Evolutionary conservation across 2,329 filamentous ascomycete species (phyloP).

Genomic region (Hansfordia pulvinata): DNA sequence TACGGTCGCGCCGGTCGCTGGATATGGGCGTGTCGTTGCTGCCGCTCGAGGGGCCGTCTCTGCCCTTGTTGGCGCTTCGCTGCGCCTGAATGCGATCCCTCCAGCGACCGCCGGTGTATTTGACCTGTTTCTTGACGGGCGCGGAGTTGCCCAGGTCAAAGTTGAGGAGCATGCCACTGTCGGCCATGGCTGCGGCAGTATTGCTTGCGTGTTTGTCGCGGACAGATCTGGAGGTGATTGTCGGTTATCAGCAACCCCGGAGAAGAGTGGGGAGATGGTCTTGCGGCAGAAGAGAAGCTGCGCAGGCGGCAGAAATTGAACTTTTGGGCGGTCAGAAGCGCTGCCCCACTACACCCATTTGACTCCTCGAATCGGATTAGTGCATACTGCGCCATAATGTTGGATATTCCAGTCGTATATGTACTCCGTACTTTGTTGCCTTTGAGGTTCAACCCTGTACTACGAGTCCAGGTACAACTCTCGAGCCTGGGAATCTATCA

Average conservation of each 20-base stretch:
- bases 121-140: constrained; percentile 47
- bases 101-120: constrained; percentile 87
- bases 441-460: too few relatives aligned
- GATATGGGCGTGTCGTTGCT: constrained; percentile 16
- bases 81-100: constrained; percentile 74
- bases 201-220: constrained; percentile 1
- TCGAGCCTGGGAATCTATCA: too few relatives aligned
- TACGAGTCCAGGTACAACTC: too few relatives aligned
- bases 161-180: constrained; percentile 91
- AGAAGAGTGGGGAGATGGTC: not conserved
- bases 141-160: constrained; percentile 64
- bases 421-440: too few relatives aligned
- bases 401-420: too few relatives aligned
- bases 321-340: constrained; percentile 17
- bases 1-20: constrained; percentile 10
- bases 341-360: too few relatives aligned
- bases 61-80: constrained; percentile 32
- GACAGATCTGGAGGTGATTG: constrained; percentile 1
- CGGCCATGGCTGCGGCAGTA: constrained; percentile 49
- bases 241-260: not conserved
- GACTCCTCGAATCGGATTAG: too few relatives aligned
- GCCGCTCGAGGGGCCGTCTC: constrained; percentile 12
- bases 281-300: too few relatives aligned
- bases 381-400: too few relatives aligned
- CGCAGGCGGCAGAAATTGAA: constrained; percentile 13